phyloP scores from a whole-genome alignment of 129 eudicot species.

The carrot (Daucus carota) region DNA sequence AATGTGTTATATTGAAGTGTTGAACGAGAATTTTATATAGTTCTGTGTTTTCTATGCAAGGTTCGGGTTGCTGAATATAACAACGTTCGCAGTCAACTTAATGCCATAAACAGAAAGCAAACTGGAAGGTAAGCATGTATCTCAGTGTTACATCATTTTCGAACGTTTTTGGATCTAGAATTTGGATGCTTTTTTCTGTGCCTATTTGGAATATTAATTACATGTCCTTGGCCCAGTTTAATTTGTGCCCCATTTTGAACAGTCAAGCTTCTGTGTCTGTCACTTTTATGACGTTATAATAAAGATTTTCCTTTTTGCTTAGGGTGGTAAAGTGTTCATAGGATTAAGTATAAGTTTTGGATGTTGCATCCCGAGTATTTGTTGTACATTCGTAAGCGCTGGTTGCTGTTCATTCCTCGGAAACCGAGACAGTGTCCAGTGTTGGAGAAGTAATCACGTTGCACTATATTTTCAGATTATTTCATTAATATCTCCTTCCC shows the following conservation, averaged over 20 bases:
- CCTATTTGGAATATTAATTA: neutral
- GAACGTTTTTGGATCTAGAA: neutral
- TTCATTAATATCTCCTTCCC: neutral
- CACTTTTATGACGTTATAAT: neutral
- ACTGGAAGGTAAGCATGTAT: constrained; percentile 61
- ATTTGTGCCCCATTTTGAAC: neutral
- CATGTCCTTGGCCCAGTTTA: neutral
- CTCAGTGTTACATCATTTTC: neutral
- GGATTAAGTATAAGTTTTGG: neutral
- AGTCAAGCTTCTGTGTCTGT: neutral
- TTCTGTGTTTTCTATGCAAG: constrained; percentile 18
- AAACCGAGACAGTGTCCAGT: neutral
- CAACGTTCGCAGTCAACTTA: constrained; percentile 93
- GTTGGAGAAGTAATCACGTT: neutral
- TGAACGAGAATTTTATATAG: neutral
- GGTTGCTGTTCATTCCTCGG: neutral
- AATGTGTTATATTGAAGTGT: neutral
- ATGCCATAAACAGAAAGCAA: constrained; percentile 85
- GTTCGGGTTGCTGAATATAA: constrained; percentile 92
- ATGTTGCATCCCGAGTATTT: neutral
- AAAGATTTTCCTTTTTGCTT: neutral
- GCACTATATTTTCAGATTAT: neutral
- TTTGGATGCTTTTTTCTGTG: neutral
- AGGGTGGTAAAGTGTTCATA: neutral
- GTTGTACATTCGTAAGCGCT: neutral